Conservation (phyloP, 352 stramenopile species). For the Proteromonas lacertae region DNA sequence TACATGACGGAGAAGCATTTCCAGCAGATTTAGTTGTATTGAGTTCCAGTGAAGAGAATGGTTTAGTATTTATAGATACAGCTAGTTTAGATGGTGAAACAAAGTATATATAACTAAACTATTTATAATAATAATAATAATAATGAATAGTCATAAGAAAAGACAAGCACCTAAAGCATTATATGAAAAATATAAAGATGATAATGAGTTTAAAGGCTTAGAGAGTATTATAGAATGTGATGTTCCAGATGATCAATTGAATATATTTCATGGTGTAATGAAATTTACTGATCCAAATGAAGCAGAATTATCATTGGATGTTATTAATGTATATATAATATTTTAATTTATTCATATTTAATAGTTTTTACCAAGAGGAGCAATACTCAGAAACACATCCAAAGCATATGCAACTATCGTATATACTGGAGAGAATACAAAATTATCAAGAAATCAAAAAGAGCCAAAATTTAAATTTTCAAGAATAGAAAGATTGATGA, state of each 20-base stretch:
- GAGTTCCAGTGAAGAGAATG: no score
- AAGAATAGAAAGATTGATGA: no score
- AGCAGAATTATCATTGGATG: slow-evolving; percentile 15
- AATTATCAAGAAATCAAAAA: no score
- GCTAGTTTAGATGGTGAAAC: slow-evolving; percentile 50
- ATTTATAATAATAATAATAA: not conserved
- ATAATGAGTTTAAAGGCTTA: slow-evolving; percentile 6
- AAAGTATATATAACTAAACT: slow-evolving; percentile 21
- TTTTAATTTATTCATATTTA: no score
- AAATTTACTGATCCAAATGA: slow-evolving; percentile 6
- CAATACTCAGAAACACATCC: slow-evolving; percentile 58
- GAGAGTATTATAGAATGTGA: slow-evolving; percentile 22
- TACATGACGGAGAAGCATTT: no score
- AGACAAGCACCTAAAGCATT: no score
- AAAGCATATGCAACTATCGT: slow-evolving; percentile 64
- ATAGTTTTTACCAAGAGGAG: slow-evolving; percentile 63
- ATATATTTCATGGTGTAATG: slow-evolving; percentile 25
- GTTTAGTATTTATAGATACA: slow-evolving; percentile 39
- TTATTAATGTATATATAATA: no score
- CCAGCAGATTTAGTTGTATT: no score
- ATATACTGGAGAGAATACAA: slow-evolving; percentile 49
- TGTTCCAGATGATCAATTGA: slow-evolving; percentile 30
- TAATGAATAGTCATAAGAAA: not conserved
- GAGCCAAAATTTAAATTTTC: no score
- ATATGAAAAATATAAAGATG: not conserved